Evolutionary conservation across 129 eudicot species (phyloP), one percentile per base, ranked within the genome.

Genomic region (Artemisia annua): DNA sequence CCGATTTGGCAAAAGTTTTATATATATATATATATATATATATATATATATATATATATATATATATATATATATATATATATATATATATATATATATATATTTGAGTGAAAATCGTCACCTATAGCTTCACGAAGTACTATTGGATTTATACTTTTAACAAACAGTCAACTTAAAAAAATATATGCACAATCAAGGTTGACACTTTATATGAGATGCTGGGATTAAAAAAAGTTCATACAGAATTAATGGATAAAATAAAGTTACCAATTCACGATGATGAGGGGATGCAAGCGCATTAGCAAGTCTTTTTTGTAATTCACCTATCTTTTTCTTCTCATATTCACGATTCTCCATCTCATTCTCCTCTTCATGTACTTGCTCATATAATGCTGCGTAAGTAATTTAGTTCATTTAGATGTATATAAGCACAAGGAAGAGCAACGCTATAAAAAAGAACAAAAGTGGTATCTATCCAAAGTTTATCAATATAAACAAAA

Each of bases 321-420:
- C 97, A 71, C 79, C 93, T 20, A 56, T 74, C 78, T 94, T 94
- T 75, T 82, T 94, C 79, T 73, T 87, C 68, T 86, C 92, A 64
- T 82, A 87, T 52, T 90, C 98, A 11, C 75, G 80, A 84, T 94
- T 94, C 78, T 88, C 89, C 60, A 58, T 77, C 79, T 86, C 98
- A 73, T 83, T 84, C 35, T 43, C 93, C 46, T 73, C 83, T 80
- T 94, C 98, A 63, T 86, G 97, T 71, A 89, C 80, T 85, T 94
- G 96, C 83, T 87, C 87, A 78, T 94, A 90, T 44, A 94, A 81
- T 71, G 90, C 97, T 93, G 91, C 85, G 73, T 22, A 43, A 77
- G 16, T 66, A 24, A 15, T 11, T 48, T 60, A 18, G 18, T 10
- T 14, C 24, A 11, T 24, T 61, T 61, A 2, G 15, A 12, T 52